Percentiles rank a stretch among this genome's conserved stretches.
Conservation (phyloP, 371 early-diverging fungal genomes). For the Blastocladiella emersonii region DNA sequence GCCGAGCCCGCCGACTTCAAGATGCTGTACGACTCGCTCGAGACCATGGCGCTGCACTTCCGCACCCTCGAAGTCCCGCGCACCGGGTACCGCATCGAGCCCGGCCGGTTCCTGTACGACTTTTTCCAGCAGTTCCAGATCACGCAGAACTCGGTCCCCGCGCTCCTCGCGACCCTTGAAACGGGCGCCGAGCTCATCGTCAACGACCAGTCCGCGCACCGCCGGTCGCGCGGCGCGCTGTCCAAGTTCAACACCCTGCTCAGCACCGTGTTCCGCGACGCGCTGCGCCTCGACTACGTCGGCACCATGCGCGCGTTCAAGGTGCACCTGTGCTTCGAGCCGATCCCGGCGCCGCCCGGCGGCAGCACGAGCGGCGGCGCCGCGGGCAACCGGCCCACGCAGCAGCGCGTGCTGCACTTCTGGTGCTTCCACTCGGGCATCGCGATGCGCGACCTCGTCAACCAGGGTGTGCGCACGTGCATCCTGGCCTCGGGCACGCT, state of each 20-base stretch:
- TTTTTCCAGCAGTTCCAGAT: conserved; percentile 9
- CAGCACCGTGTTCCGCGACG: not conserved
- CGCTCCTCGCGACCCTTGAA: conserved; percentile 9
- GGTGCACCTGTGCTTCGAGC: not conserved
- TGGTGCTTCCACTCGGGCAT: conserved; percentile 25
- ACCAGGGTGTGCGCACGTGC: conserved; percentile 10
- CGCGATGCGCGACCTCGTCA: conserved; percentile 17
- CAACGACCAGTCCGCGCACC: not conserved
- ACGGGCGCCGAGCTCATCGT: conserved; percentile 7
- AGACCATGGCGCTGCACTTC: too few species aligned
- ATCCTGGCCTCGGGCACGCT: conserved; percentile 25
- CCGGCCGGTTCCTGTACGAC: conserved; percentile 7
- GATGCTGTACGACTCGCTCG: not conserved
- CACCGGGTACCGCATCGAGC: not conserved
- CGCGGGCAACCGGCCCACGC: too few species aligned
- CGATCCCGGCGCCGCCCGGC: not conserved
- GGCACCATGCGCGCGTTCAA: not conserved
- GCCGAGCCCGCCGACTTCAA: conserved; percentile 12
- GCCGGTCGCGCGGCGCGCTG: not conserved
- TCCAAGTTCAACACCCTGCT: not conserved
- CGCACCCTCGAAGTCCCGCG: too few species aligned
- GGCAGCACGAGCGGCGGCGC: not conserved
- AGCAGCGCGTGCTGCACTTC: conserved; percentile 4
- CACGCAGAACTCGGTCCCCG: conserved; percentile 4
- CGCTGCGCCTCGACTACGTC: not conserved